Evolutionary conservation across 805 yeast species (phyloP).

Genomic region (Sugiyamaella marilandica): DNA sequence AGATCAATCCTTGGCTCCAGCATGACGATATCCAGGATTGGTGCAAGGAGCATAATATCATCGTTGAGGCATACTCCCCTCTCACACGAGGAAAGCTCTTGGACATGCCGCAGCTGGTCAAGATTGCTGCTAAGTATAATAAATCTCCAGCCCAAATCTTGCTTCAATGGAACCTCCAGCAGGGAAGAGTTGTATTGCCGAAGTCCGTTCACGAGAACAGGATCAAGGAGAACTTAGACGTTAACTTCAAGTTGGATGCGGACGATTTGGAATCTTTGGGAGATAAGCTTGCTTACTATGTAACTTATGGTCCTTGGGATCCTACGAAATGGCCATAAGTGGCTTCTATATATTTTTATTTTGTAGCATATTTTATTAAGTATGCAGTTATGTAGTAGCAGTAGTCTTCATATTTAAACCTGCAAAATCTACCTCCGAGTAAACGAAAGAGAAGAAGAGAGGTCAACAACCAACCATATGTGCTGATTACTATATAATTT

Average conservation of each 20-base stretch:
- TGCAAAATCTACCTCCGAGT: too few relatives aligned
- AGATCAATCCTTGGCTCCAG: constrained; percentile 83
- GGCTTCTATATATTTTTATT: too few relatives aligned
- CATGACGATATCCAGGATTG: constrained; percentile 57
- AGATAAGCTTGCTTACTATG: not conserved
- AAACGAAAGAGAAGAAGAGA: too few relatives aligned
- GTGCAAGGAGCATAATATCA: constrained; percentile 50
- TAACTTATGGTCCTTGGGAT: constrained; percentile 6
- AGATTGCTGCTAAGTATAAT: constrained; percentile 37
- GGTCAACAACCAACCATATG: not conserved
- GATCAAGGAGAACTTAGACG: constrained; percentile 49
- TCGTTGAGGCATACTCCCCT: constrained; percentile 77
- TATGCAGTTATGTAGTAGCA: too few relatives aligned
- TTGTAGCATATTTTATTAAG: too few relatives aligned
- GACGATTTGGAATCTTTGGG: constrained; percentile 26
- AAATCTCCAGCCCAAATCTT: constrained; percentile 44
- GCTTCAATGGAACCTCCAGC: constrained; percentile 45
- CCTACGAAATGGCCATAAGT: constrained; percentile 6
- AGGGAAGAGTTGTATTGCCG: constrained; percentile 62
- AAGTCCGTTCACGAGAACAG: constrained; percentile 60
- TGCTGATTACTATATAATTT: not conserved
- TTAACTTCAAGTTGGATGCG: constrained; percentile 39
- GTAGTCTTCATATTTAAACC: too few relatives aligned
- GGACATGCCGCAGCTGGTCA: constrained; percentile 30
- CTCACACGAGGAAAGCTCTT: constrained; percentile 61